phyloP scores from a whole-genome alignment of 331 rosid genomes.

The Acacia concinna region DNA sequence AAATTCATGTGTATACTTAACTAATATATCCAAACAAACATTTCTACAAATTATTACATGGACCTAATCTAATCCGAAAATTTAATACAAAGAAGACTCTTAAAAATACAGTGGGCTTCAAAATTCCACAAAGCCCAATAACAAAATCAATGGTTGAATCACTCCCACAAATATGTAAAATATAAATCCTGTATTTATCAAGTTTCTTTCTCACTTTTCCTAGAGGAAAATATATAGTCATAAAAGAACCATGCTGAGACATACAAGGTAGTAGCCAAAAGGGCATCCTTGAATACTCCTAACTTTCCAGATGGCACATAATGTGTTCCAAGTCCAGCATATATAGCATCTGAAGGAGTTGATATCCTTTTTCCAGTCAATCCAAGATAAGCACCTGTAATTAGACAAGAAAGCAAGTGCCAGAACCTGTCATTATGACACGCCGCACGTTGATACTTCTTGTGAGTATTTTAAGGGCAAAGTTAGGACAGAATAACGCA shows the following conservation, averaged over 20 bases:
- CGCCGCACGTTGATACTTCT: conserved; percentile 12
- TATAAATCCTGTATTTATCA: neutral
- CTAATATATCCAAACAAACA: conserved; percentile 8
- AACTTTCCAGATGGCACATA: conserved; percentile 86
- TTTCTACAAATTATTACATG: neutral
- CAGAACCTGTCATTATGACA: conserved; percentile 6
- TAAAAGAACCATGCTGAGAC: conserved; percentile 37
- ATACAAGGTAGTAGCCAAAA: conserved; percentile 76
- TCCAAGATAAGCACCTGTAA: conserved; percentile 91
- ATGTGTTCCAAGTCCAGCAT: conserved; percentile 88
- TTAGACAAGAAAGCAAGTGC: conserved; percentile 22
- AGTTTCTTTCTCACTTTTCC: neutral
- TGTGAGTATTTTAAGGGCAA: conserved; percentile 9
- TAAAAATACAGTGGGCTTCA: neutral
- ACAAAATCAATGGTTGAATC: neutral
- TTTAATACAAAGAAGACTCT: conserved; percentile 11
- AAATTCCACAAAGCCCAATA: neutral
- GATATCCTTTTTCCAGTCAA: conserved; percentile 90
- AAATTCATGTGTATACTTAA: neutral
- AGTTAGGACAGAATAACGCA: conserved; percentile 5
- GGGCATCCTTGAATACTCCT: conserved; percentile 75
- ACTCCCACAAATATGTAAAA: neutral
- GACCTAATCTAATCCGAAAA: conserved; percentile 20
- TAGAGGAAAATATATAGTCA: neutral
- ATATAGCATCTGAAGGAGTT: conserved; percentile 86